Evolutionary conservation across 495 filamentous ascomycete species (phyloP), one percentile per base, ranked within the genome.

Genomic region (Umbilicaria muhlenbergii): DNA sequence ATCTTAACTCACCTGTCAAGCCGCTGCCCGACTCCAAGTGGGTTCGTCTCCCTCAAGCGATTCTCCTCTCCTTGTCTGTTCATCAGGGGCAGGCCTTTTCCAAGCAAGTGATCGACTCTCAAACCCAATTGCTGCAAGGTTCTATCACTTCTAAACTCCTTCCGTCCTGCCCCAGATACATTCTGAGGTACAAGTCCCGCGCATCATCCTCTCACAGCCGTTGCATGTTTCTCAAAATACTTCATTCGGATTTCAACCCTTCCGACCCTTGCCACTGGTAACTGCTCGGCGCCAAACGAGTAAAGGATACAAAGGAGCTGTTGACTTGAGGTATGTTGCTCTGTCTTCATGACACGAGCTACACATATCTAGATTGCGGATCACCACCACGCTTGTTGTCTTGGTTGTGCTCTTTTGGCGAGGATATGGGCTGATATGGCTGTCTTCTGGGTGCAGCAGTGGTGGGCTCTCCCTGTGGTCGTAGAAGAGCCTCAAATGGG

Each of bases 381-480:
- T 16, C 36, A 32, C 28, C 35, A 17, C 5, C 16, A n/a, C 24
- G 24, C 24, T 28, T 8, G 24, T 14, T 34, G 38, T 39, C 37
- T 24, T 21, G 31, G 18, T 21, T 34, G 31, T 36, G 14, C 28
- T 19, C 24, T n/a, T 45, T 44, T 13, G 35, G 24, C 8, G 24
- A 8, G 24, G 24, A 28, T 28, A 28, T 38, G 35, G 18, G 48
- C 45, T 55, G 41, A 66, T 57, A 66, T 64, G 63, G 59, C 48
- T 43, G 51, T 63, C 40, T 42, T 65, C 43, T 65, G 62, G 63
- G 53, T 66, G 44, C 63, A 62, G 50, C 62, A 66, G 55, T 66
- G 62, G 60, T 48, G 60, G 32, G 61, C 61, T 16, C 46, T 66
- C 39, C 62, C 62, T 11, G 51, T 66, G 32, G 52, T 66, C 41